These are phyloP conservation scores for Cucurbita argyrosperma DNA, from an alignment of 306 rosid genomes.

Conservation along the genomic window DNA sequence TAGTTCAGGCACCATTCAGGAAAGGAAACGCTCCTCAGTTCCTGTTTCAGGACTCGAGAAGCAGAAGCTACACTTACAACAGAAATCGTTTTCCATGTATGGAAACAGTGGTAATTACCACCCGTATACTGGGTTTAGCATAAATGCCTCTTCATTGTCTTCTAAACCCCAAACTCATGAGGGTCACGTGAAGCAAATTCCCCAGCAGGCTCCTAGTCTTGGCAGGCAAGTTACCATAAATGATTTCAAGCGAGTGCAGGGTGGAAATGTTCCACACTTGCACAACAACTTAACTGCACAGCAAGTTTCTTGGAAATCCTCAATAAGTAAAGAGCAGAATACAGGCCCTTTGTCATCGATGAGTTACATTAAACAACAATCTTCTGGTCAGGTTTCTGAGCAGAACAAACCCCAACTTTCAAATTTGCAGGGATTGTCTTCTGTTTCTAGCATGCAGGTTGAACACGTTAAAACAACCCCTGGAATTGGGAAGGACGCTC, in stretches of 20 bases:
- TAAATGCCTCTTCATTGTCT: slow-evolving; percentile 39
- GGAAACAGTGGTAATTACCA: slow-evolving; percentile 47
- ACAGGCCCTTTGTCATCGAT: slow-evolving; percentile 30
- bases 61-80: slow-evolving; percentile 41
- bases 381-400: slow-evolving; percentile 45
- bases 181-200: slow-evolving; percentile 49
- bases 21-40: slow-evolving; percentile 42
- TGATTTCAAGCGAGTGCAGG: slow-evolving; percentile 55
- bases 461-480: slow-evolving; percentile 44
- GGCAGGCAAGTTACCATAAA: slow-evolving; percentile 37
- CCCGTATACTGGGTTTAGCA: slow-evolving; percentile 43
- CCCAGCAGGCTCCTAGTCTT: slow-evolving; percentile 42
- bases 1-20: slow-evolving; percentile 36
- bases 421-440: slow-evolving; percentile 44
- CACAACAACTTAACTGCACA: slow-evolving; percentile 39
- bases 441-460: slow-evolving; percentile 35
- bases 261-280: slow-evolving; percentile 43
- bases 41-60: slow-evolving; percentile 47
- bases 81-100: slow-evolving; percentile 29
- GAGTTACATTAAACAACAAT: slow-evolving; percentile 53
- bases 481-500: slow-evolving; percentile 34
- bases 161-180: slow-evolving; percentile 52
- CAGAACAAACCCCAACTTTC: slow-evolving; percentile 39
- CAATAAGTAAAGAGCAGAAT: slow-evolving; percentile 47
- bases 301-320: slow-evolving; percentile 53